Evolutionary conservation across 192 early-diverging fungal species (phyloP), one percentile per base, ranked within the genome.

Genomic region (Gryganskiella cystojenkinii): DNA sequence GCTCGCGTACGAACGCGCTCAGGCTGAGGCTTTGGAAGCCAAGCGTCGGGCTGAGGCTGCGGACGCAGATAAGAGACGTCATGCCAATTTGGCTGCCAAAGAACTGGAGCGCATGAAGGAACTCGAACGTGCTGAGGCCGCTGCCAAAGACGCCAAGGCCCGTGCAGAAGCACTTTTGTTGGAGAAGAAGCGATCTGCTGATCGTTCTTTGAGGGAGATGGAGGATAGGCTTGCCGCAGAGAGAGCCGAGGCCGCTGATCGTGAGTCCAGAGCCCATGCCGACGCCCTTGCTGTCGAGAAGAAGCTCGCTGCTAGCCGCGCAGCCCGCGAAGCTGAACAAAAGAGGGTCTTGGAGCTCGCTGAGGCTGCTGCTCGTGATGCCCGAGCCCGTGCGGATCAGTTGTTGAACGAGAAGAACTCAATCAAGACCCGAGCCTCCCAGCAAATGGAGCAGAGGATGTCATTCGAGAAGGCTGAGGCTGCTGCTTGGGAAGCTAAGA

Each of bases 381-480:
- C 63, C 35, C 63, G 42, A 30, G 51, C 40, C 25, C 63, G 63
- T 15, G 63, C 63, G 3, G 63, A 65, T 11, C 37, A 35, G 5
- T 17, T 65, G 52, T 3, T 65, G 35, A 31, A 10, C 4, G 63
- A 65, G 52, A 67, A 67, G 54, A 67, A 56, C n/a, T 0, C 20
- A 10, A 43, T 35, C 4, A 19, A 5, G 0, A 37, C 34, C 13
- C 49, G 45, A 15, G 65, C 55, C 10, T 45, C 64, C 45, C 44
- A 57, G 55, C 54, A 67, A n/a, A 2, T 49, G 25, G 44, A 67
- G 28, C 64, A 67, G 33, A 57, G 30, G 27, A 2, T 53, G 35
- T 37, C 63, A 25, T 53, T 33, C 10, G 63, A 65, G 40, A 53
- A 42, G 52, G 63, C 63, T 11, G 63, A 65, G 42, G 42, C 63